Evolutionary conservation across 306 rosid species (phyloP), one percentile per base, ranked within the genome.

Genomic region (Rubus idaeus): DNA sequence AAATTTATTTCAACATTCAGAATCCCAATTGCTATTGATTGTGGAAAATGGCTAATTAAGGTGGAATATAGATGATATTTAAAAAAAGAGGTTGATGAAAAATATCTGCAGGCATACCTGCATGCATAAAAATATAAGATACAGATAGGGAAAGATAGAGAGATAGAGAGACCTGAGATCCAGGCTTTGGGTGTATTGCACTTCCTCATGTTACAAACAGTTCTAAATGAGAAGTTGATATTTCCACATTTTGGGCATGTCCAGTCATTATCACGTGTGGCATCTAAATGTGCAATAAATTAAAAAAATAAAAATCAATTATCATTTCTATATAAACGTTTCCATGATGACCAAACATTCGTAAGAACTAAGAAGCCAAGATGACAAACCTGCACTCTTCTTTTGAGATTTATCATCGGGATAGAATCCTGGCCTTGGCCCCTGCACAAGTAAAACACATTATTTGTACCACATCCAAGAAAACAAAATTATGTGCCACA

Each of bases 161-260:
- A 30, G 55, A 61, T 18, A 41, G 69, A 75, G 82, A 74, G 68
- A 95, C 99, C 99, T 91, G 99, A 70, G 94, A 89, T 81, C 97
- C 99, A 64, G 99, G 99, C 85, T 93, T 92, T 50, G 98, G 98
- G 96, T 12, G 99, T 96, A 84, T 96, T 96, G 89, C 99, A 92
- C 86, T 96, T 96, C 85, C 99, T 91, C 99, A 96, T 96, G 91
- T 96, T 96, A 85, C 99, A 96, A 47, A 96, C 94, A 17, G 84
- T 87, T 88, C 99, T 85, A 79, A 92, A 96, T 62, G 99, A 92
- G 77, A 96, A 96, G 86, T 96, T 96, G 83, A 96, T 87, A 63
- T 96, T 96, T 78, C 99, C 99, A 83, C 99, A 96, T 81, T 96
- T 91, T 61, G 99, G 99, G 83, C 99, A 96, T 39, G 94, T 80